Conservation (phyloP, 2,329 filamentous ascomycete species). For the Thielaviopsis cerberus region DNA sequence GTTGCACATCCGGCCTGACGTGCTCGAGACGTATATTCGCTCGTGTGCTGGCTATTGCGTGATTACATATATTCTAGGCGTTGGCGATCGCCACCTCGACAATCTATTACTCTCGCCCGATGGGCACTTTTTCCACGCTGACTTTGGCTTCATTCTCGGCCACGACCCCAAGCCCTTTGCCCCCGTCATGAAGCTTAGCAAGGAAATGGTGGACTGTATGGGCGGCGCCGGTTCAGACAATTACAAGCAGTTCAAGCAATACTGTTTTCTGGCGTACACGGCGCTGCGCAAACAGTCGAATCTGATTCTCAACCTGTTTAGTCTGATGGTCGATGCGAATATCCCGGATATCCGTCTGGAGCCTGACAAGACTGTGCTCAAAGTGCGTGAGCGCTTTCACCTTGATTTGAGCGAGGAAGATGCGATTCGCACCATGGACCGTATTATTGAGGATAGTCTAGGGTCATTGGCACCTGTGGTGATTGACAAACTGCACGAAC, state of each 20-base stretch:
- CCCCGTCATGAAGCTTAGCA: conserved; percentile 87
- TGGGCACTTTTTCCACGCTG: conserved; percentile 92
- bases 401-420: conserved; percentile 83
- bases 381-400: conserved; percentile 88
- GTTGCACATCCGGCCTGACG: conserved; percentile 74
- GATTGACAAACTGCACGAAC: conserved; percentile 84
- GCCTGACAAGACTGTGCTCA: conserved; percentile 81
- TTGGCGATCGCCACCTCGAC: conserved; percentile 87
- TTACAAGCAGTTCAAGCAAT: conserved; percentile 80
- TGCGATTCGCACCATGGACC: conserved; percentile 70
- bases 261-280: conserved; percentile 87
- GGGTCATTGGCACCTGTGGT: conserved; percentile 82
- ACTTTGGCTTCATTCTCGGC: conserved; percentile 95
- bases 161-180: conserved; percentile 95
- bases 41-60: conserved; percentile 96
- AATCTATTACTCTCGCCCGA: conserved; percentile 82
- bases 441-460: conserved; percentile 76
- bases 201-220: conserved; percentile 98
- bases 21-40: conserved; percentile 86
- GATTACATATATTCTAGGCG: conserved; percentile 91
- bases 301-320: conserved; percentile 85
- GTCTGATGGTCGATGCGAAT: conserved; percentile 91
- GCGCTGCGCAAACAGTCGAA: conserved; percentile 78
- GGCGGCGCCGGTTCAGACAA: conserved; percentile 65
- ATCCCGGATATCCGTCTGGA: conserved; percentile 88